Percentiles rank a stretch among this genome's conserved stretches.
Conservation (phyloP, 208 protist genomes). For the Acanthamoeba quina region DNA sequence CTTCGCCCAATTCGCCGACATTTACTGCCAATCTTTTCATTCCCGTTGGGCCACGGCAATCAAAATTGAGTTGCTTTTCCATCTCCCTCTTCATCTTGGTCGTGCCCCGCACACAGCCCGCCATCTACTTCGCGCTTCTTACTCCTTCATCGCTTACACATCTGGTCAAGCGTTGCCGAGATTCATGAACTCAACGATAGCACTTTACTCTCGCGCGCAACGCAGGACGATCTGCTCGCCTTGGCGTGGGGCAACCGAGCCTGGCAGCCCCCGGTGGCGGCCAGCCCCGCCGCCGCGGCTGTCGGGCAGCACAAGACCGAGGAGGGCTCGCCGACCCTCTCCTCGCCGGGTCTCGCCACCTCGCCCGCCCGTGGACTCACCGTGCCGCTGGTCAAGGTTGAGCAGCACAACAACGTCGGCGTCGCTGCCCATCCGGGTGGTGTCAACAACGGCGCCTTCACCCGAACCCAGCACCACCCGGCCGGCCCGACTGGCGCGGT, state of each 20-base stretch:
- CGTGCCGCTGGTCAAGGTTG: background rate
- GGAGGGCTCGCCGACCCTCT: background rate
- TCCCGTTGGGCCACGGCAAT: too few relatives aligned
- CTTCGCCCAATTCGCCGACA: too few relatives aligned
- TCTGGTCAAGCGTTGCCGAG: too few relatives aligned
- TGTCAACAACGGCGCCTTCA: too few relatives aligned
- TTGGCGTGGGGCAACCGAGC: conserved; percentile 25
- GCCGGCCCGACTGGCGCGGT: too few relatives aligned
- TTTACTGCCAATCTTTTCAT: too few relatives aligned
- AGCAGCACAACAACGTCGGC: background rate
- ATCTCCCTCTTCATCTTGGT: too few relatives aligned
- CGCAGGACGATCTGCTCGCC: conserved; percentile 20
- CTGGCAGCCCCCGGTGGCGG: conserved; percentile 3
- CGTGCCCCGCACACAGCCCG: too few relatives aligned
- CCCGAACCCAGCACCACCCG: too few relatives aligned
- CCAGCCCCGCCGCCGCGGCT: background rate
- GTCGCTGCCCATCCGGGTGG: too few relatives aligned
- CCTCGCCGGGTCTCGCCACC: background rate
- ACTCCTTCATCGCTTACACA: background rate
- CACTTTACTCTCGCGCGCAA: background rate
- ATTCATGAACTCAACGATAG: background rate
- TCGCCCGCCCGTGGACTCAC: background rate
- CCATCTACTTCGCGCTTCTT: too few relatives aligned
- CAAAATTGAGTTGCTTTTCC: too few relatives aligned
- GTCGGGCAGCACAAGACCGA: background rate